A percentile compares a stretch with the other conserved stretches of the same genome.
phyloP scores from a whole-genome alignment of 495 filamentous ascomycete species.

The Pyrenula aspistea region DNA sequence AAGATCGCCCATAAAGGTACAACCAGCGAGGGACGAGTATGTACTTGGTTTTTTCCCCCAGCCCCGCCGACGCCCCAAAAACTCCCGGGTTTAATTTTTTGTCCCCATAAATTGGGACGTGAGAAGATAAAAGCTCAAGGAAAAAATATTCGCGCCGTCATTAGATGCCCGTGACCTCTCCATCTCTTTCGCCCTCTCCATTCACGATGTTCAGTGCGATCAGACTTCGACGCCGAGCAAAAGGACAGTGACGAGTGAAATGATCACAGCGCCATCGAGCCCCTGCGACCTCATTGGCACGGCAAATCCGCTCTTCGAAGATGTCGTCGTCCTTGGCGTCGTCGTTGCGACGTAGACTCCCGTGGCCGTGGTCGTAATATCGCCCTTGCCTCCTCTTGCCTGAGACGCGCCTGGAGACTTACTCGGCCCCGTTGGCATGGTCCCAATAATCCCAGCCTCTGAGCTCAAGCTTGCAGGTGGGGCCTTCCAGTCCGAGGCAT shows the following conservation, averaged over 20 bases:
- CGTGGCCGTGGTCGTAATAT: constrained; percentile 13
- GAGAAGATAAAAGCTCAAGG: no score
- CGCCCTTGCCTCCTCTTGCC: constrained; percentile 2
- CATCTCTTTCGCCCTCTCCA: no score
- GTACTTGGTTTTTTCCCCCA: no score
- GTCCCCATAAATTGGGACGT: no score
- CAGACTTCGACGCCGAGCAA: not conserved
- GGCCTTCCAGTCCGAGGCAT: constrained; percentile 23
- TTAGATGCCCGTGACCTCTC: no score
- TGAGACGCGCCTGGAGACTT: constrained; percentile 2
- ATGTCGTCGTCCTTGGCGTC: constrained; percentile 15
- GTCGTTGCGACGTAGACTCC: constrained; percentile 22
- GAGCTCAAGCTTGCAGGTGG: constrained; percentile 17
- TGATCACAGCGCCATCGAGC: not conserved
- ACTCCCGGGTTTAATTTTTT: no score
- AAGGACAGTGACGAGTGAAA: not conserved
- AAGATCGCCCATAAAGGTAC: no score
- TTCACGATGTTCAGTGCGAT: no score
- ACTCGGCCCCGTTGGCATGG: constrained; percentile 9
- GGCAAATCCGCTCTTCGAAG: not conserved
- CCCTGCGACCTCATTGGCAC: not conserved
- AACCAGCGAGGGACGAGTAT: no score
- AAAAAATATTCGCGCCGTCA: no score
- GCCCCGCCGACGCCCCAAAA: no score
- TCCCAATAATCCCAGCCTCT: constrained; percentile 19